Percentiles rank a stretch among this genome's conserved stretches.
phyloP scores from a whole-genome alignment of 129 eudicot genomes.

The Silybum marianum region DNA sequence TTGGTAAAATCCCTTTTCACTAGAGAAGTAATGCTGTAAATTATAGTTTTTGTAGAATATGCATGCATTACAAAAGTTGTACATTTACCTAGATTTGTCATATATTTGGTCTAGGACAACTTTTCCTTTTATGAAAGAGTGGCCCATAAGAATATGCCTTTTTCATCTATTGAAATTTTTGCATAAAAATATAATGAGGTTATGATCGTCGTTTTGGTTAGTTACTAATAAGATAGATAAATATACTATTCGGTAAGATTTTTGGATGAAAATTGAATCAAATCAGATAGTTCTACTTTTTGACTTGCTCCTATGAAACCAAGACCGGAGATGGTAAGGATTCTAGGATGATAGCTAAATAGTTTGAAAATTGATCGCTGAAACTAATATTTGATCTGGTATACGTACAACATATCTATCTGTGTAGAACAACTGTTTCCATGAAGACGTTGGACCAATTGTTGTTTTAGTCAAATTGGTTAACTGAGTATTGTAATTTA shows the following conservation, averaged over 20 bases:
- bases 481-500: too few species aligned
- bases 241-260: not conserved
- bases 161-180: not conserved
- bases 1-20: slow-evolving; percentile 33
- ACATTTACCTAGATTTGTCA: not conserved
- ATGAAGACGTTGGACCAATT: too few species aligned
- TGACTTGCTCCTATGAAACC: not conserved
- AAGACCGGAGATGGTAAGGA: not conserved
- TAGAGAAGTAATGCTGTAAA: not conserved
- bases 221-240: not conserved
- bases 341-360: not conserved
- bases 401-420: not conserved
- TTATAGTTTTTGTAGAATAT: slow-evolving; percentile 5
- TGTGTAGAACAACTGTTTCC: too few species aligned
- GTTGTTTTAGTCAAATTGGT: too few species aligned
- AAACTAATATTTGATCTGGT: not conserved
- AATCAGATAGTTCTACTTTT: not conserved
- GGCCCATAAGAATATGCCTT: not conserved
- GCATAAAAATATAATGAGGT: not conserved
- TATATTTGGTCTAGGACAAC: slow-evolving; percentile 14
- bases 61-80: slow-evolving; percentile 16
- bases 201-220: not conserved
- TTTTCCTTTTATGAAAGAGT: not conserved
- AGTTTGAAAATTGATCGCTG: not conserved
- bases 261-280: not conserved